Evolutionary conservation across 345 rosid genomes (phyloP).

Genomic region (Punica granatum): DNA sequence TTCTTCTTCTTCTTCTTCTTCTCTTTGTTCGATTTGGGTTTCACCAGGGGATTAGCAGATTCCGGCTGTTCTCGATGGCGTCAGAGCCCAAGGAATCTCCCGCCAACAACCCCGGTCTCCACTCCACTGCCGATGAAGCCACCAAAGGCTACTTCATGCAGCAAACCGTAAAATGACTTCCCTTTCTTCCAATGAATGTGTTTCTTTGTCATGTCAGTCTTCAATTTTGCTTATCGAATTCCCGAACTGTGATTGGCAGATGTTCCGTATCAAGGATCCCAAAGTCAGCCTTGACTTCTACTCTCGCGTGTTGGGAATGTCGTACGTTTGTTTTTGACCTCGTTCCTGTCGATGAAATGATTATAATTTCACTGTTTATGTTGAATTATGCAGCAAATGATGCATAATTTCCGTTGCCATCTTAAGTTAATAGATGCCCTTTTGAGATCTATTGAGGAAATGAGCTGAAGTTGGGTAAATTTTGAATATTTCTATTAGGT

Average conservation of each 20-base stretch:
- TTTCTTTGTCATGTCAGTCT: not conserved
- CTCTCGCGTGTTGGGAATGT: conserved; percentile 90
- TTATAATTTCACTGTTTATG: not conserved
- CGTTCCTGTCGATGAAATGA: not conserved
- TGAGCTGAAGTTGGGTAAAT: not conserved
- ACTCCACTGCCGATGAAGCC: conserved; percentile 52
- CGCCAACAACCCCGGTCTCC: conserved; percentile 75
- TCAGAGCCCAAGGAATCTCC: conserved; percentile 63
- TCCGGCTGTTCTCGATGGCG: conserved; percentile 63
- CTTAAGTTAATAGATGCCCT: not conserved
- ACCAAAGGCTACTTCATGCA: conserved; percentile 83
- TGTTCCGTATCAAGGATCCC: conserved; percentile 94
- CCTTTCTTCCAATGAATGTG: not conserved
- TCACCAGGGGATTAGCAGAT: conserved; percentile 26
- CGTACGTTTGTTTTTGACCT: conserved; percentile 43
- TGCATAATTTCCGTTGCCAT: too few relatives aligned
- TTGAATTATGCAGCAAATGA: not conserved
- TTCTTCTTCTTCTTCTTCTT: not conserved
- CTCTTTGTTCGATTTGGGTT: not conserved
- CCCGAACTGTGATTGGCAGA: conserved; percentile 30
- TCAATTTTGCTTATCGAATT: not conserved
- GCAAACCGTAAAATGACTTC: conserved; percentile 57
- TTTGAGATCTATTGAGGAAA: not conserved
- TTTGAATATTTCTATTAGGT: conserved; percentile 29
- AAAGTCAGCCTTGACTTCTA: conserved; percentile 81